Evolutionary conservation across 306 rosid genomes (phyloP).

Genomic region (Glycine latifolia): DNA sequence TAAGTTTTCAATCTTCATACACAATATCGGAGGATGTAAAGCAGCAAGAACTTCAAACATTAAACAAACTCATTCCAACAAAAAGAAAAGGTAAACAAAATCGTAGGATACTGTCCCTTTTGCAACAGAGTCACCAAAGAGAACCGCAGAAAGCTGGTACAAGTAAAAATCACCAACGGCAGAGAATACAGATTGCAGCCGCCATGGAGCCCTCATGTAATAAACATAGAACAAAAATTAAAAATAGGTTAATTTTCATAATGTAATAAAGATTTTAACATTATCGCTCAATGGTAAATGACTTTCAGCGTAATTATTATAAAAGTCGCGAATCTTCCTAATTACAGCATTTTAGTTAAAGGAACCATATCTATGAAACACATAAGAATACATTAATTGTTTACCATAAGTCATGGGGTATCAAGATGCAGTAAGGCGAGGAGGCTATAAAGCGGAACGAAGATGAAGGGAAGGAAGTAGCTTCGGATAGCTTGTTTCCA

Average conservation of each 20-base stretch:
- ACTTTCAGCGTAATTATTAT: too few species aligned
- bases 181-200: constrained; percentile 75
- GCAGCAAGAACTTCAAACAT: constrained; percentile 35
- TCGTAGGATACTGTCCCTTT: constrained; percentile 90
- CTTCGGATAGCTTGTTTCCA: constrained; percentile 91
- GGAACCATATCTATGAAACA: constrained; percentile 26
- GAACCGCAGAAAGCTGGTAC: constrained; percentile 68
- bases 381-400: background rate
- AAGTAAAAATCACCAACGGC: constrained; percentile 86
- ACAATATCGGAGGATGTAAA: background rate
- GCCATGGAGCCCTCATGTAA: constrained; percentile 85
- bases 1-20: constrained; percentile 50
- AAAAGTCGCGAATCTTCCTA: too few species aligned
- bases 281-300: background rate
- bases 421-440: constrained; percentile 75
- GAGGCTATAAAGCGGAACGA: constrained; percentile 73
- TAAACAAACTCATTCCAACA: constrained; percentile 19
- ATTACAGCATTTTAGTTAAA: background rate
- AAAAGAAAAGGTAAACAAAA: background rate
- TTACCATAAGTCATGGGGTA: constrained; percentile 83
- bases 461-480: constrained; percentile 82
- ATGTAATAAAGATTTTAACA: background rate
- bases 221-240: constrained; percentile 37
- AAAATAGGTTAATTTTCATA: background rate
- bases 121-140: constrained; percentile 73